Percentiles rank a stretch among this genome's conserved stretches.
These are phyloP conservation scores for Ophiostoma quercus DNA, from an alignment of 2,329 filamentous ascomycete species.

Conservation along the genomic window DNA sequence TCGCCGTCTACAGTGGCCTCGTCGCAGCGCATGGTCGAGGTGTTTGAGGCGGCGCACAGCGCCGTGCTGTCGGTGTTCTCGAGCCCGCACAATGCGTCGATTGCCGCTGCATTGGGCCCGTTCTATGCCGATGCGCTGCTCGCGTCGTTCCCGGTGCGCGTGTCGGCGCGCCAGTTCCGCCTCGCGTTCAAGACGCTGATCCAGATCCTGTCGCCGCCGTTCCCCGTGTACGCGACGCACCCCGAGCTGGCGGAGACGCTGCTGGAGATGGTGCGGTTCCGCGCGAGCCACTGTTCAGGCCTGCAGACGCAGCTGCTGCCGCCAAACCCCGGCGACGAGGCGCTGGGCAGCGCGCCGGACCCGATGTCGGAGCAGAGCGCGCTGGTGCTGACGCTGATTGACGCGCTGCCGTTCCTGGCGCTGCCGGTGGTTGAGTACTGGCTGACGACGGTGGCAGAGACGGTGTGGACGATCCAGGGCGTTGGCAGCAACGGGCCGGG, in stretches of 20 bases:
- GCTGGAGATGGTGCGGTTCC: constrained; percentile 69
- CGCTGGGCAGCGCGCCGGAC: constrained; percentile 29
- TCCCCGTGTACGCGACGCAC: constrained; percentile 64
- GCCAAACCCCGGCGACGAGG: constrained; percentile 35
- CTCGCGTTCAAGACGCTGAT: constrained; percentile 82
- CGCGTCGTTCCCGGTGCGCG: constrained; percentile 68
- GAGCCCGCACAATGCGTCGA: constrained; percentile 66
- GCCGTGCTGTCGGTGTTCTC: constrained; percentile 75
- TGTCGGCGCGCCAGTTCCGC: constrained; percentile 80
- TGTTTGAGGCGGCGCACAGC: constrained; percentile 88
- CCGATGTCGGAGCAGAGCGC: constrained; percentile 72
- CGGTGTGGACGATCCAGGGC: constrained; percentile 57
- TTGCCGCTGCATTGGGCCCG: constrained; percentile 67
- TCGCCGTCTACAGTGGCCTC: constrained; percentile 30
- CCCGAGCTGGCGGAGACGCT: constrained; percentile 75
- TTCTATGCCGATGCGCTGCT: constrained; percentile 82
- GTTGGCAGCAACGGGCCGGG: constrained; percentile 37
- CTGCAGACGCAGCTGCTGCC: neutral
- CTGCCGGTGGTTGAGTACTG: constrained; percentile 70
- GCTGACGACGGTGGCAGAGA: constrained; percentile 65
- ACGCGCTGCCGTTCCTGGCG: constrained; percentile 69
- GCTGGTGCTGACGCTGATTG: constrained; percentile 69
- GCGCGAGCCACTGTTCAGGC: constrained; percentile 39
- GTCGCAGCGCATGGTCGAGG: constrained; percentile 45
- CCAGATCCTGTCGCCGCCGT: constrained; percentile 75